Conservation (phyloP, 257 asterid genomes). For the Echium plantagineum region DNA sequence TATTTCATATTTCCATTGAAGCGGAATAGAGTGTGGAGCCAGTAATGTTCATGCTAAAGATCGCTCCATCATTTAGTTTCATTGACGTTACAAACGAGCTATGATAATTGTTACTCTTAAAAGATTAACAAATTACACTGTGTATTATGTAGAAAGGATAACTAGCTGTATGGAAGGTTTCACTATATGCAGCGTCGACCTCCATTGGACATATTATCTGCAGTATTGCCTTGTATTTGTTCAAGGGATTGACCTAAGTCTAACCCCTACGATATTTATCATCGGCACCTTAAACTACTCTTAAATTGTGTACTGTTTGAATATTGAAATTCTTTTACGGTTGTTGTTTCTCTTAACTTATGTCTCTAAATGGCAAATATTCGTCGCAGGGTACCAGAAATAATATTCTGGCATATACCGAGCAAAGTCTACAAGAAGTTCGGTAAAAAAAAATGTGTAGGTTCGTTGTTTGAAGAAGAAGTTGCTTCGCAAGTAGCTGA, state of each 20-base stretch:
- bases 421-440: conserved; percentile 43
- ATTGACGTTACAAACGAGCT: too few species aligned
- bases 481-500: conserved; percentile 83
- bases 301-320: neutral
- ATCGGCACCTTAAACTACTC: too few species aligned
- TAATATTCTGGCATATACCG: conserved; percentile 89
- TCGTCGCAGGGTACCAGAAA: conserved; percentile 53
- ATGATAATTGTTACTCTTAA: too few species aligned
- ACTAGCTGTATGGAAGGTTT: too few species aligned
- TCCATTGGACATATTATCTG: too few species aligned
- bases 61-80: neutral
- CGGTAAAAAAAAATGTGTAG: conserved; percentile 45
- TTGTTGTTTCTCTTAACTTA: neutral
- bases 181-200: too few species aligned
- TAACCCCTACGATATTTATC: too few species aligned
- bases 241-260: too few species aligned
- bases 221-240: too few species aligned
- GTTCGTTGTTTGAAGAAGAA: conserved; percentile 65
- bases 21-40: conserved; percentile 87
- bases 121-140: too few species aligned
- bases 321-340: neutral
- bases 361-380: neutral
- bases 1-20: neutral
- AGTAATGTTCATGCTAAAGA: conserved; percentile 58
- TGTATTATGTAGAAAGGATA: too few species aligned